These are phyloP conservation scores for Rutstroemia sp. DNA, from an alignment of 2,329 filamentous ascomycete species.

Conservation along the genomic window DNA sequence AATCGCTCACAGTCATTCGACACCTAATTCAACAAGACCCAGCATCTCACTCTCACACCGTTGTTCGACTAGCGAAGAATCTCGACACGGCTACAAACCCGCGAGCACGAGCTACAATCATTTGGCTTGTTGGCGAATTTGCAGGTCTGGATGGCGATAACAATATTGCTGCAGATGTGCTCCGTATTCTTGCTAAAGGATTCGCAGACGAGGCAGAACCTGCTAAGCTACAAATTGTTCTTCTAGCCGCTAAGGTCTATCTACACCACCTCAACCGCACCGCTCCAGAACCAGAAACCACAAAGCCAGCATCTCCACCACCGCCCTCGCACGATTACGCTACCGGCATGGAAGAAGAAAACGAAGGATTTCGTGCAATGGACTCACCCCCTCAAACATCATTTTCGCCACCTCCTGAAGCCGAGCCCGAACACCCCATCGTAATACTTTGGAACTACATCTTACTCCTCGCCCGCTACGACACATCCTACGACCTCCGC, in stretches of 20 bases:
- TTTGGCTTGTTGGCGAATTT: constrained; percentile 97
- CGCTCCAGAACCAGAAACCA: constrained; percentile 34
- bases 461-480: constrained; percentile 79
- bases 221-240: constrained; percentile 83
- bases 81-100: constrained; percentile 83
- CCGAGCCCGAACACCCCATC: constrained; percentile 53
- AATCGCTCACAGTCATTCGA: constrained; percentile 88
- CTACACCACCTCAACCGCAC: constrained; percentile 74
- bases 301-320: constrained; percentile 21
- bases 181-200: constrained; percentile 78
- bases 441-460: constrained; percentile 78
- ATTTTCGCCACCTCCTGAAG: constrained; percentile 12
- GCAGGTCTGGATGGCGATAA: constrained; percentile 71
- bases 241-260: constrained; percentile 95
- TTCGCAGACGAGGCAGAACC: constrained; percentile 79
- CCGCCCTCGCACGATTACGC: constrained; percentile 23
- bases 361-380: constrained; percentile 24
- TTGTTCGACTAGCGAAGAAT: constrained; percentile 83
- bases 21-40: constrained; percentile 93
- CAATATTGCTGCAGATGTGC: constrained; percentile 87
- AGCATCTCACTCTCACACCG: constrained; percentile 70
- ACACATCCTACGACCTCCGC: constrained; percentile 89
- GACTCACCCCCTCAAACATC: constrained; percentile 13
- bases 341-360: constrained; percentile 11
- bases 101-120: constrained; percentile 84